These are phyloP conservation scores for Silene coronaria DNA, from an alignment of 179 eudicot species.

Conservation along the genomic window DNA sequence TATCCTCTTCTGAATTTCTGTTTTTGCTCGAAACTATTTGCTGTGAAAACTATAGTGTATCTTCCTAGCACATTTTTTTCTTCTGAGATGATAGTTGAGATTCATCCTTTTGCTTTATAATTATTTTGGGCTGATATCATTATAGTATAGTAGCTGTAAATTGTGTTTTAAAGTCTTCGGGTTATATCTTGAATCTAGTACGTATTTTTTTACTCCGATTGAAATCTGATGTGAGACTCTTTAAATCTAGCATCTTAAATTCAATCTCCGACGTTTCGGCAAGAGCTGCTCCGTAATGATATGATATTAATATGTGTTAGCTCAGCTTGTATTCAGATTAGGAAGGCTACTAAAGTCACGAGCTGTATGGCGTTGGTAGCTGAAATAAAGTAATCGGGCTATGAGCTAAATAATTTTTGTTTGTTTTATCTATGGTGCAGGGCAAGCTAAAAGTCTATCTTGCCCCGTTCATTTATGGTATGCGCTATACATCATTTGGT, in stretches of 20 bases:
- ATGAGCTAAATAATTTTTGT: not conserved
- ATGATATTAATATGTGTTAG: not conserved
- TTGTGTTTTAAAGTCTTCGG: not conserved
- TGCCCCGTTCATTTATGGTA: conserved; percentile 77
- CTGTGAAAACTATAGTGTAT: not conserved
- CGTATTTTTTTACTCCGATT: not conserved
- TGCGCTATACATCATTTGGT: conserved; percentile 87
- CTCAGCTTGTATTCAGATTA: not conserved
- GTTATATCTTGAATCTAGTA: not conserved
- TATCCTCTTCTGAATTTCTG: not conserved
- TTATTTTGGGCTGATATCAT: not conserved
- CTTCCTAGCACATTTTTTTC: not conserved
- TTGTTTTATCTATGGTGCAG: conserved; percentile 34
- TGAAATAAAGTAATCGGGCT: not conserved
- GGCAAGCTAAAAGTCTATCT: conserved; percentile 64
- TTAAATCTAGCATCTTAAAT: not conserved
- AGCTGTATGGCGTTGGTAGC: not conserved
- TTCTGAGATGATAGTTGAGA: not conserved
- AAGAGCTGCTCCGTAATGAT: not conserved
- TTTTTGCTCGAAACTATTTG: not conserved
- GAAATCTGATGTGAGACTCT: not conserved
- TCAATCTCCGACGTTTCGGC: not conserved
- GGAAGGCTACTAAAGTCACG: not conserved
- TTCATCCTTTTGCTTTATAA: not conserved
- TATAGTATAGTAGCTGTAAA: not conserved